Percentiles rank a stretch among this genome's conserved stretches.
Conservation (phyloP, 805 yeast genomes). For the Monosporozyma yasuniensis region DNA sequence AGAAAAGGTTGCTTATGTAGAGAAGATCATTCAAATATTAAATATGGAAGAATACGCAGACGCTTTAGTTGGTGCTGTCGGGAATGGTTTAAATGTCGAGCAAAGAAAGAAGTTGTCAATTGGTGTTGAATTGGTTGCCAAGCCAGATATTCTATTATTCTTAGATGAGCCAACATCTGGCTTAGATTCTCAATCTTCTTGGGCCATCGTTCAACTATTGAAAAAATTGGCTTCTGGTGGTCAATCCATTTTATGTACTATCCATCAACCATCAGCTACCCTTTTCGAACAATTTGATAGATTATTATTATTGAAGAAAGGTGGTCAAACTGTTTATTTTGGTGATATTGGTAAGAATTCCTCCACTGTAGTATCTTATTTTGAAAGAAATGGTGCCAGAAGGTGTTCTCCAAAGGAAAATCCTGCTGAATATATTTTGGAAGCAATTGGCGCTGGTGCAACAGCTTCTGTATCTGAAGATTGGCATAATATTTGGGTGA, state of each 20-base stretch:
- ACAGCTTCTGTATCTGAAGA: conserved; percentile 45
- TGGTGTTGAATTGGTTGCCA: conserved; percentile 58
- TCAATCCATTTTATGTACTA: conserved; percentile 62
- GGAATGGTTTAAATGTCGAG: conserved; percentile 54
- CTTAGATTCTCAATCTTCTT: conserved; percentile 47
- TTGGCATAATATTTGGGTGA: conserved; percentile 49
- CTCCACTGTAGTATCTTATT: conserved; percentile 44
- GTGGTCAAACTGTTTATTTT: conserved; percentile 66
- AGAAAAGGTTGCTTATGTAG: conserved; percentile 57
- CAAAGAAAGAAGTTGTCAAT: conserved; percentile 52
- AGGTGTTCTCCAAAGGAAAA: conserved; percentile 48
- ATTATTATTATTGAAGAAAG: conserved; percentile 49
- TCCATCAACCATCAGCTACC: conserved; percentile 62
- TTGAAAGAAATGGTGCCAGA: conserved; percentile 59
- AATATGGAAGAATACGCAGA: conserved; percentile 61
- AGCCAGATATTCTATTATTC: conserved; percentile 47
- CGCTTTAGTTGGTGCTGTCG: conserved; percentile 61
- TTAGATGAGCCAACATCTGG: conserved; percentile 66
- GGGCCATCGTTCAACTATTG: conserved; percentile 53
- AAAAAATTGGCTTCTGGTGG: conserved; percentile 51
- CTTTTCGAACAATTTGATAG: conserved; percentile 54
- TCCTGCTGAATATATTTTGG: conserved; percentile 64
- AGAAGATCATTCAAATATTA: conserved; percentile 49
- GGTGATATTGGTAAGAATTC: conserved; percentile 57
- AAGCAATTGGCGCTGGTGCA: conserved; percentile 68